Percentiles rank a stretch among this genome's conserved stretches.
These are phyloP conservation scores for Mortierella sp. DNA, from an alignment of 371 early-diverging fungal species.

Conservation along the genomic window DNA sequence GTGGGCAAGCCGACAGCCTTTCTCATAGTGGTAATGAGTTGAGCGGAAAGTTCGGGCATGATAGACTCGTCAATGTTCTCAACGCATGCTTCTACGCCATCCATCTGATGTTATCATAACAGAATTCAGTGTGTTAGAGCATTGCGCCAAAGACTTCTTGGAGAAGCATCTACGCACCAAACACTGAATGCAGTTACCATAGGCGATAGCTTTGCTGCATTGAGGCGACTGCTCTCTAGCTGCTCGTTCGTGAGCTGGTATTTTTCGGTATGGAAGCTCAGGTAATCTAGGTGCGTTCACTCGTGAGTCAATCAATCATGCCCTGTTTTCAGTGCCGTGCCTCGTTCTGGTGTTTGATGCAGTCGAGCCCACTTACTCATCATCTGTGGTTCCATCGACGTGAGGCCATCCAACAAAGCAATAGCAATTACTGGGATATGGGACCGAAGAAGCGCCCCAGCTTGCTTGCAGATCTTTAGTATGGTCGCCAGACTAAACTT, in stretches of 20 bases:
- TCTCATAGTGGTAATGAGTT: constrained; percentile 75
- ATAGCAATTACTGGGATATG: constrained; percentile 80
- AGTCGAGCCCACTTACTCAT: constrained; percentile 61
- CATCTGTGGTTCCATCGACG: constrained; percentile 79
- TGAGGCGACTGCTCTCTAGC: constrained; percentile 80
- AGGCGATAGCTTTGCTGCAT: constrained; percentile 78
- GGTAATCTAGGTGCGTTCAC: constrained; percentile 68
- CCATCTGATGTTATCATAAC: too few relatives aligned
- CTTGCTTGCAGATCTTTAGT: constrained; percentile 84
- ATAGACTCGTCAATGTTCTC: constrained; percentile 79
- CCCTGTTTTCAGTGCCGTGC: not conserved
- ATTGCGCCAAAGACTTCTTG: too few relatives aligned
- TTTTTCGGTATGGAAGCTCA: constrained; percentile 90
- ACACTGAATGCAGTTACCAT: constrained; percentile 61
- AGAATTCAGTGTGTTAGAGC: too few relatives aligned
- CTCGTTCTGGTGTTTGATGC: too few relatives aligned
- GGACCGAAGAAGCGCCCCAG: constrained; percentile 75
- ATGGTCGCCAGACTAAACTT: constrained; percentile 85
- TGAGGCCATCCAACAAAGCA: constrained; percentile 84
- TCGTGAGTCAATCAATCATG: not conserved
- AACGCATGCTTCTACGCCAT: constrained; percentile 82
- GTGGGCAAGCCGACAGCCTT: constrained; percentile 93
- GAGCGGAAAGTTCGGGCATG: constrained; percentile 74
- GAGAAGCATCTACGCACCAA: too few relatives aligned
- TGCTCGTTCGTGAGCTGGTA: constrained; percentile 91